Base-by-base conservation (phyloP, 306 rosid species). In the Boehmeria nivea region DNA sequence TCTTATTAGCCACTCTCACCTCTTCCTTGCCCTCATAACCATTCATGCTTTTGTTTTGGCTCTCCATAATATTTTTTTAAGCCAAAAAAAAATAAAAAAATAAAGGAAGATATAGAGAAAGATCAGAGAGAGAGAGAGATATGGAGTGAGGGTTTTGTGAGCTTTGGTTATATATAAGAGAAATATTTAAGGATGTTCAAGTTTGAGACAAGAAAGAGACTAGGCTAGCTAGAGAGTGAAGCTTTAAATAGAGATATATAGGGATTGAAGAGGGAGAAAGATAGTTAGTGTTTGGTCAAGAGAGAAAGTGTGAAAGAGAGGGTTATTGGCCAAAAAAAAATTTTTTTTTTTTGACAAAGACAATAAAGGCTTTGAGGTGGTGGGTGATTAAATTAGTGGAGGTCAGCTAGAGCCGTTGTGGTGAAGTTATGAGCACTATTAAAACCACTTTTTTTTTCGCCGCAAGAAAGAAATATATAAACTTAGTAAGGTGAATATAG, bases 1-100 rank as follows among this genome's bases (percentile, higher is more conserved):
- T 51, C 21, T 43, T 13, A 37, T 69, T 70, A 51, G 59, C 59
- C 36, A 22, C 51, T 21, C 13, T 54, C 34, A 36, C 38, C 24
- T 45, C 74, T 57, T 36, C 57, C 69, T 49, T 64, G 19, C 68
- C 63, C 72, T 46, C 52, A 4, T 21, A 18, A 1, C 52, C 27
- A 10, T 18, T 46, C 45, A 4, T 5, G 24, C 46, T 57, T 4
- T 0, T 26, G 39, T 28, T 15, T 31, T 71, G 54, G 51, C 58
- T 52, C 45, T 79, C 86, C 84, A 73, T 61, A n/a, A n/a, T n/a
- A n/a, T n/a, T n/a, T n/a, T n/a, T n/a, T n/a, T n/a, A n/a, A n/a
- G n/a, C n/a, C n/a, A n/a, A n/a, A n/a, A n/a, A n/a, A n/a, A n/a
- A n/a, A n/a, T n/a, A n/a, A n/a, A n/a, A 11, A 19, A 2, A 9